Conservation (phyloP, 805 yeast genomes). For the Huiozyma naganishii region DNA sequence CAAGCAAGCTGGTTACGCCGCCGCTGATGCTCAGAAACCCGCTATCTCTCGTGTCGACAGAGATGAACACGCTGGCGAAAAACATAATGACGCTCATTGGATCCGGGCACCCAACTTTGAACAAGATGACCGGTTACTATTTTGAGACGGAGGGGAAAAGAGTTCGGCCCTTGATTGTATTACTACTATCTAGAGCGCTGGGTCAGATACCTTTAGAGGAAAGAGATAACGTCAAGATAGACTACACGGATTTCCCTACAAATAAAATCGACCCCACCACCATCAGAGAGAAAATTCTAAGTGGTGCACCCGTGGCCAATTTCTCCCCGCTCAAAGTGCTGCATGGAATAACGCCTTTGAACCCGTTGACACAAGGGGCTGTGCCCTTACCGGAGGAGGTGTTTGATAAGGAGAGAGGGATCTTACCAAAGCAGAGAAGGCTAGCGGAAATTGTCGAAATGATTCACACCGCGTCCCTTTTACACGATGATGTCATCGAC, state of each 20-base stretch:
- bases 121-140: constrained; percentile 87
- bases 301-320: constrained; percentile 24
- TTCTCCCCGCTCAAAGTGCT: constrained; percentile 74
- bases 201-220: constrained; percentile 59
- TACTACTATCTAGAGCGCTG: constrained; percentile 72
- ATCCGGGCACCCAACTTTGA: constrained; percentile 86
- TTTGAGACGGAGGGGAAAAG: constrained; percentile 95
- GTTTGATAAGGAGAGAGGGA: constrained; percentile 51
- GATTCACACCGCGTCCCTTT: constrained; percentile 92
- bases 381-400: constrained; percentile 45
- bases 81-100: constrained; percentile 83
- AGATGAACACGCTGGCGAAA: constrained; percentile 80
- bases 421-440: constrained; percentile 88
- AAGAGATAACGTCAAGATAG: constrained; percentile 54
- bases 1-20: constrained; percentile 67
- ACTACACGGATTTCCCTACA: constrained; percentile 46
- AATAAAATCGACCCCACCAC: not conserved
- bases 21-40: constrained; percentile 59
- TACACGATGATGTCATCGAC: constrained; percentile 97
- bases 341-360: constrained; percentile 88
- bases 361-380: constrained; percentile 78
- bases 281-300: not conserved
- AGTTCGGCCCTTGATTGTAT: constrained; percentile 81
- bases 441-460: constrained; percentile 95
- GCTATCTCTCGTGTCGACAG: constrained; percentile 79